Evolutionary conservation across 345 rosid species (phyloP), one percentile per base, ranked within the genome.

Genomic region (Boechera retrofracta): DNA sequence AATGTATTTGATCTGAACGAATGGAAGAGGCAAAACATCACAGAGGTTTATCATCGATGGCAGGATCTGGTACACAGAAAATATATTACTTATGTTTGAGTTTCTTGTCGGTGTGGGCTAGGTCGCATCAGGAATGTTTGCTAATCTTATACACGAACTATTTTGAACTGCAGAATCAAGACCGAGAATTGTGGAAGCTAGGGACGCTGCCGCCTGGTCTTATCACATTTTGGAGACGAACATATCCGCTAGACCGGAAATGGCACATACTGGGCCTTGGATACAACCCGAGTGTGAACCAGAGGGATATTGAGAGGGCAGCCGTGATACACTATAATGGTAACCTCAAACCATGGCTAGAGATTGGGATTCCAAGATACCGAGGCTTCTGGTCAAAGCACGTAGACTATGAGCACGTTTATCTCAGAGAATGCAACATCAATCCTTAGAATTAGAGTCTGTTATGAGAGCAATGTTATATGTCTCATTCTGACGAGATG

Each of bases 251-350:
- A 49, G 80, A 88, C 31, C 84, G 85, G 64, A 78, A 65, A 32
- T 91, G 97, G 97, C 97, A 91, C 80, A 87, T 83, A 60, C 84
- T 91, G 6, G 97, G 97, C 5, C 97, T 91, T 63, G 97, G 97
- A 65, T 91, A 91, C 85, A 91, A 91, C 83, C 94, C 92, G 3
- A 85, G 65, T 56, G 84, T 91, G 47, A 89, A 74, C 79, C 91
- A 82, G 74, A 84, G 83, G 85, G 97, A 89, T 1, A 89, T 91
- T 21, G 94, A 88, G 57, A 73, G 85, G 44, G 94, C 89, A 7
- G 92, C 94, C 5, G 97, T 89, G 18, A 67, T 91, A 80, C 97
- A 91, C 70, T 91, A 85, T 35, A 91, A 91, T 66, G 97, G 97
- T 33, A 91, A 91, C 87, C 80, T 91, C 83, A 91, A 91, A 71